Base-by-base conservation (phyloP, 176 grass and related monocot genomes). In the Zea luxurians region DNA sequence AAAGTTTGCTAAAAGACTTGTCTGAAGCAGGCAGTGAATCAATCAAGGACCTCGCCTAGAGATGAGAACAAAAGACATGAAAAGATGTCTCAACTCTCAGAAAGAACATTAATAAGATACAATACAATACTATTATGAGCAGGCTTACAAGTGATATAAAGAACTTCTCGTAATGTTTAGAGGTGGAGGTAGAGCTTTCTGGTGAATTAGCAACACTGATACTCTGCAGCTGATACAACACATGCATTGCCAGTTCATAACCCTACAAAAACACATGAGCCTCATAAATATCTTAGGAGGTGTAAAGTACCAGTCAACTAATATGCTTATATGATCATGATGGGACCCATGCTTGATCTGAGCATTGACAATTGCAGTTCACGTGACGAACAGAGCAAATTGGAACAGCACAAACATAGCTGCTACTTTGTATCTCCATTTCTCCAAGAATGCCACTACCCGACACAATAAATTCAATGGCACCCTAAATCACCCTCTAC, bases 161-260 rank as follows among this genome's bases (percentile, higher is more conserved):
- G 83, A 99, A 99, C 59, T 89, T 91, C 81, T 99, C 96, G 9
- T 99, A 99, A 83, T 83, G 54, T 78, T 83, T 82, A 64, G 86
- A 82, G 86, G 76, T 68, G 54, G 68, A 84, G 63, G 61, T 61
- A 60, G 86, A 92, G 81, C 64, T 66, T 77, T 76, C 83, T 38
- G 81, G 52, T 38, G 58, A 75, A 80, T 93, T 84, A 79, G 83
- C 74, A 68, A 78, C 27, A 10, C 76, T 79, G 53, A 73, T 74
- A 84, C 78, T 82, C 44, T 82, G 86, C 62, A 99, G 82, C 76
- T 89, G 90, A 84, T 99, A 96, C 70, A 96, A 59, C 61, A 96
- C 88, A 68, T 96, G 88, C 88, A 99, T 96, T 70, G 96, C 92
- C 73, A 99, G 83, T 79, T 99, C 92, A 36, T 93, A 84, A 13